A percentile compares a stretch with the other conserved stretches of the same genome.
These are phyloP conservation scores for Euphorbia celastroides DNA, from an alignment of 441 rosid species.

Conservation along the genomic window DNA sequence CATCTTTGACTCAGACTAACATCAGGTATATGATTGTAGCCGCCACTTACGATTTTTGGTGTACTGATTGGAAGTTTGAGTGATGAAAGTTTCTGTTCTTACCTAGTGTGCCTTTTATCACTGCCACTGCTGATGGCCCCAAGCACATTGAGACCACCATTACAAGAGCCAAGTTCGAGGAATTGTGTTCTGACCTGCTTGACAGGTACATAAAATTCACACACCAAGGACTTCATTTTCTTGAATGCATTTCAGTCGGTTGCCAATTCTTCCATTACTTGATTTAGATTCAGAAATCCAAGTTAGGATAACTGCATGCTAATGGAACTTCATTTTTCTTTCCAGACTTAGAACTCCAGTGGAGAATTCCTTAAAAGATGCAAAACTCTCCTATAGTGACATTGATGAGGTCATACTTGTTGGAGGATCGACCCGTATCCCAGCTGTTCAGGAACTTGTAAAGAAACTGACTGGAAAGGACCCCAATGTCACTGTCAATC, in stretches of 20 bases:
- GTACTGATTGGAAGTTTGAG: no score
- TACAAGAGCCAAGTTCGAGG: constrained; percentile 88
- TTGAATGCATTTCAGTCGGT: neutral
- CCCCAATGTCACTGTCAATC: constrained; percentile 87
- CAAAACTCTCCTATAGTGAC: constrained; percentile 70
- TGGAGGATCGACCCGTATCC: constrained; percentile 97
- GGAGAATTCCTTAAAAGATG: constrained; percentile 74
- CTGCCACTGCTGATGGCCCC: constrained; percentile 96
- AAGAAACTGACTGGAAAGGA: constrained; percentile 87
- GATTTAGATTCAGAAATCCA: neutral
- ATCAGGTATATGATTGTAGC: constrained; percentile 32
- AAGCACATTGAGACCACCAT: constrained; percentile 93
- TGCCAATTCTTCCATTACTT: no score
- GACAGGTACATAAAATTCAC: constrained; percentile 49
- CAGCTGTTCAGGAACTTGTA: constrained; percentile 81
- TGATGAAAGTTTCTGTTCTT: no score
- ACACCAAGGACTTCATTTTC: neutral
- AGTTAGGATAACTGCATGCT: neutral
- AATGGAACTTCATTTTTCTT: neutral
- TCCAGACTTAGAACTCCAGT: constrained; percentile 79
- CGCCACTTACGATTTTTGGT: neutral
- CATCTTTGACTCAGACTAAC: constrained; percentile 83
- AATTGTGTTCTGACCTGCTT: constrained; percentile 75
- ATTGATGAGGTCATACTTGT: constrained; percentile 92
- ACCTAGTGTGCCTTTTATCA: constrained; percentile 89